phyloP scores from a whole-genome alignment of 805 yeast genomes.

The Lipomyces sp. region DNA sequence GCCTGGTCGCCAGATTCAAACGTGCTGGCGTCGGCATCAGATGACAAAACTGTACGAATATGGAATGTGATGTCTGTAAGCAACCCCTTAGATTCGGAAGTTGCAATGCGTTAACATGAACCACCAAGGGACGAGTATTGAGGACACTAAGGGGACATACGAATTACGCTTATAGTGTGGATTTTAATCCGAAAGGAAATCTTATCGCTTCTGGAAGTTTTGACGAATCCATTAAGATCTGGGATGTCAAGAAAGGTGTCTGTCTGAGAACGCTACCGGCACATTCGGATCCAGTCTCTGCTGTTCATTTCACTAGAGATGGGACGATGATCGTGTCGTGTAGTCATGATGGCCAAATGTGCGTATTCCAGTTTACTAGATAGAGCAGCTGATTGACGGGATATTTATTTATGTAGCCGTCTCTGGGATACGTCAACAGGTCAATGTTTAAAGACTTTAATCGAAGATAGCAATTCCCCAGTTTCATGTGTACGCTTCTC shows the following conservation, averaged over 20 bases:
- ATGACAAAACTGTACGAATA: constrained; percentile 77
- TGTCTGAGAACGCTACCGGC: constrained; percentile 83
- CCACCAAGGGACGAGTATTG: constrained; percentile 37
- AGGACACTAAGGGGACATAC: constrained; percentile 74
- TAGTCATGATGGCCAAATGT: constrained; percentile 85
- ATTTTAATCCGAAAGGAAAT: constrained; percentile 75
- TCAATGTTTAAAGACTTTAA: constrained; percentile 87
- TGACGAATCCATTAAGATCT: constrained; percentile 87
- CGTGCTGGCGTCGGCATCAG: constrained; percentile 81
- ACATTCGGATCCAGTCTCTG: constrained; percentile 86
- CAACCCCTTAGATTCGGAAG: constrained; percentile 10
- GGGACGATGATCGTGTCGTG: constrained; percentile 85
- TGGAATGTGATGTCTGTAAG: constrained; percentile 65
- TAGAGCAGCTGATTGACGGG: constrained; percentile 29
- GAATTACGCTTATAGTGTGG: constrained; percentile 75
- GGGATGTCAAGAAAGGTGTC: constrained; percentile 80
- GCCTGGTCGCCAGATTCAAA: constrained; percentile 77
- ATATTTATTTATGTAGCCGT: constrained; percentile 46
- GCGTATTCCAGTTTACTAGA: constrained; percentile 1
- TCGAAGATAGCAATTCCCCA: constrained; percentile 75
- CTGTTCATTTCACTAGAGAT: constrained; percentile 74
- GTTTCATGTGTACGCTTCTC: constrained; percentile 74
- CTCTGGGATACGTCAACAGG: constrained; percentile 88
- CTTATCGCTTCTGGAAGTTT: constrained; percentile 79
- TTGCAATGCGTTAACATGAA: not conserved